Evolutionary conservation across 768 basidiomycete genomes (phyloP).

Genomic region (Thelephora ganbajun): DNA sequence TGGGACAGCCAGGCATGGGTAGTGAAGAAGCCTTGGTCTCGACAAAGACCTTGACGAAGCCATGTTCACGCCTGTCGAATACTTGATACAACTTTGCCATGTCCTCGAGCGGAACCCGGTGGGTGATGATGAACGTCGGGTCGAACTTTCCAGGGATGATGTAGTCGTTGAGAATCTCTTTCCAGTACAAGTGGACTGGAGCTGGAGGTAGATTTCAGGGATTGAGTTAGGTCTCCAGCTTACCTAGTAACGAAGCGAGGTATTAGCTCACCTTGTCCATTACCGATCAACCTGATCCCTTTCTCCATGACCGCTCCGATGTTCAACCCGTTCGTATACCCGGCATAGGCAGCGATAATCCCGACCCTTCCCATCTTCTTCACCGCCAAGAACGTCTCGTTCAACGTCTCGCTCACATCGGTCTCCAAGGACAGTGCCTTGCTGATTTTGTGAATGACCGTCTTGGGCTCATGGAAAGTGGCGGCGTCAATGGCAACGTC

Average conservation of each 20-base stretch:
- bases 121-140: conserved; percentile 42
- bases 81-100: conserved; percentile 47
- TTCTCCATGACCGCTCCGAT: conserved; percentile 71
- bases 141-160: conserved; percentile 55
- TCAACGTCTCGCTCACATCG: conserved; percentile 51
- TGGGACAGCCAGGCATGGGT: conserved; percentile 36
- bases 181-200: conserved; percentile 63
- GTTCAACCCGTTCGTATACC: conserved; percentile 53
- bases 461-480: conserved; percentile 63
- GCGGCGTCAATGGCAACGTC: conserved; percentile 49
- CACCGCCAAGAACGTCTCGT: conserved; percentile 29
- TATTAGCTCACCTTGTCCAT: conserved; percentile 31
- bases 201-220: conserved; percentile 16
- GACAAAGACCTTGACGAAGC: conserved; percentile 64
- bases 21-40: conserved; percentile 41
- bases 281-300: conserved; percentile 56
- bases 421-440: conserved; percentile 65
- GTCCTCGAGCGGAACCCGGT: conserved; percentile 53
- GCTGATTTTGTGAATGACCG: conserved; percentile 48
- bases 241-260: neutral
- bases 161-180: conserved; percentile 51
- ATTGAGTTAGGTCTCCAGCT: neutral
- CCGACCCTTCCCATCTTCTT: conserved; percentile 43
- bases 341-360: conserved; percentile 56
- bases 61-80: conserved; percentile 42